Conservation (phyloP, 768 basidiomycete genomes). For the Lactarius evosmus region DNA sequence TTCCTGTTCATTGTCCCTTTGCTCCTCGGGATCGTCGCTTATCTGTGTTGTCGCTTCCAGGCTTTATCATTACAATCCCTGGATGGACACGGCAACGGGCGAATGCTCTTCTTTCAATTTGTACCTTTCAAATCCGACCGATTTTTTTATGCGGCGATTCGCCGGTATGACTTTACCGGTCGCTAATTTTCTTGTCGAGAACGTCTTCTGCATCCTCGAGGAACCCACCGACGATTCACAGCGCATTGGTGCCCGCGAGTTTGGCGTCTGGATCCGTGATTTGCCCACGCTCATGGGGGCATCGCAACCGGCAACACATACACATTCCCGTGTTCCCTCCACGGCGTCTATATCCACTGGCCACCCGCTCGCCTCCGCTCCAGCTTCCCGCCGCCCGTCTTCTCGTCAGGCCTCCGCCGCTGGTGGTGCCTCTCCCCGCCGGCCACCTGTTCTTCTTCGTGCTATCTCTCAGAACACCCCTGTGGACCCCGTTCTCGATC, state of each 20-base stretch:
- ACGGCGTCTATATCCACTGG: constrained; percentile 56
- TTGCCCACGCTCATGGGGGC: constrained; percentile 70
- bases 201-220: constrained; percentile 78
- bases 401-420: constrained; percentile 58
- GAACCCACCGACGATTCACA: constrained; percentile 55
- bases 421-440: constrained; percentile 39
- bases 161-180: constrained; percentile 84
- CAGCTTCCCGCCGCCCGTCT: constrained; percentile 66
- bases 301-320: constrained; percentile 33
- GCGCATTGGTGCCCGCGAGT: constrained; percentile 76
- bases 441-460: constrained; percentile 51
- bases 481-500: constrained; percentile 37
- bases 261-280: constrained; percentile 82
- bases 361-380: constrained; percentile 59
- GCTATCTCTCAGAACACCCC: constrained; percentile 64
- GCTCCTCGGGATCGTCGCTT: constrained; percentile 8
- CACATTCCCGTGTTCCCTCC: constrained; percentile 58
- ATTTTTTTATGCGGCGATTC: constrained; percentile 88
- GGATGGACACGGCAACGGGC: constrained; percentile 89
- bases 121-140: constrained; percentile 73
- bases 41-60: constrained; percentile 38
- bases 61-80: constrained; percentile 98
- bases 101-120: constrained; percentile 77
- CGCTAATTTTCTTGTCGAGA: constrained; percentile 80
- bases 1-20: constrained; percentile 21